Evolutionary conservation across 2,329 filamentous ascomycete species (phyloP).

Genomic region (Dactylellina haptotyla): DNA sequence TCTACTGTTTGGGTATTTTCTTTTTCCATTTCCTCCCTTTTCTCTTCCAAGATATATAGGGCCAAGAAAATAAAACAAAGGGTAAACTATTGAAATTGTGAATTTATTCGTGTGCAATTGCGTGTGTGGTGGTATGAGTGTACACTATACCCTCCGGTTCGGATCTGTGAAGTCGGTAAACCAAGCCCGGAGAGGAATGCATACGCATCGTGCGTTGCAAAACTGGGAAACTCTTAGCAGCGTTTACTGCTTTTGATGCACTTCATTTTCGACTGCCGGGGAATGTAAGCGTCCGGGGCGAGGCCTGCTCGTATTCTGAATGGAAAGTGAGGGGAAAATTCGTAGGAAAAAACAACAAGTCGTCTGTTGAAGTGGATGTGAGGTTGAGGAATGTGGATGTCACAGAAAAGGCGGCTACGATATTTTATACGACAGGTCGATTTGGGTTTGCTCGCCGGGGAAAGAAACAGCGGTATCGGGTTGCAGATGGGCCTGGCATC

Average conservation of each 20-base stretch:
- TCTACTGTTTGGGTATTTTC: background rate
- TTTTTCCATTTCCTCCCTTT: background rate
- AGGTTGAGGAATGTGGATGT: background rate
- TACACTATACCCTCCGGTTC: no score
- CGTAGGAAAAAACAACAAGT: no score
- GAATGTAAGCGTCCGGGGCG: no score
- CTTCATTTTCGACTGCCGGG: background rate
- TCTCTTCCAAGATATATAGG: background rate
- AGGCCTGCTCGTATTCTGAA: no score
- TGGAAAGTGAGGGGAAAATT: no score
- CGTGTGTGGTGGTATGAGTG: no score
- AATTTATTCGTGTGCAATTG: no score
- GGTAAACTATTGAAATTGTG: no score
- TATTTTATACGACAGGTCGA: background rate
- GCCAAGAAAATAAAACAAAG: no score
- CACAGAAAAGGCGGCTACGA: background rate
- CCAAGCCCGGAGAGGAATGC: no score
- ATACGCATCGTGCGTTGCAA: constrained; percentile 1
- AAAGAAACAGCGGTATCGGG: constrained; percentile 25
- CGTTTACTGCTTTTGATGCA: constrained; percentile 1
- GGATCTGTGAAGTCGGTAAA: background rate
- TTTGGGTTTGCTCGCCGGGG: background rate
- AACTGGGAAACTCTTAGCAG: background rate
- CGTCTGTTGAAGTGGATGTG: background rate
- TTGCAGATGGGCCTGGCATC: background rate